Evolutionary conservation across 257 asterid genomes (phyloP).

Genomic region (Nicotiana tabacum): DNA sequence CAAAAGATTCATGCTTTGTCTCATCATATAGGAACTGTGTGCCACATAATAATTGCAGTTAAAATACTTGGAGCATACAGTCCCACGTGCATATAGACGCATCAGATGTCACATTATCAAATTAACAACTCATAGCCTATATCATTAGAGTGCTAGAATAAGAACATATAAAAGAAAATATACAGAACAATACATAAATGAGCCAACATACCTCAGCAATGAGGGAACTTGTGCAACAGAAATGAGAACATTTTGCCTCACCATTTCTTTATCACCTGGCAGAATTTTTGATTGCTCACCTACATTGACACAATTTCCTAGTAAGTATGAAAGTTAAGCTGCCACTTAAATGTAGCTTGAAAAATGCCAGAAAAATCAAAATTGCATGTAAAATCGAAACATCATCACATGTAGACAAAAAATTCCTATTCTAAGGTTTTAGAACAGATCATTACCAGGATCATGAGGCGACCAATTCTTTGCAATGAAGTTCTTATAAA

Average conservation of each 20-base stretch:
- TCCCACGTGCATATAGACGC: no score
- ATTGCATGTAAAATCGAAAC: not conserved
- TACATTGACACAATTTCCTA: constrained; percentile 21
- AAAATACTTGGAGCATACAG: no score
- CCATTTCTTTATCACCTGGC: constrained; percentile 82
- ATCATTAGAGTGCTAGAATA: no score
- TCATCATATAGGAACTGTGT: not conserved
- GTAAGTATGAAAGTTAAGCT: no score
- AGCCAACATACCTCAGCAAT: constrained; percentile 54
- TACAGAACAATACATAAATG: not conserved
- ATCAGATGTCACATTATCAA: no score
- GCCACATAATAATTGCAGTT: no score
- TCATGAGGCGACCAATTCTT: constrained; percentile 89
- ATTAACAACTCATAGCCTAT: no score
- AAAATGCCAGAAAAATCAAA: not conserved
- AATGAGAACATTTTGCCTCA: constrained; percentile 81
- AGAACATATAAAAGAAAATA: not conserved
- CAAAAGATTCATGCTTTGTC: constrained; percentile 5
- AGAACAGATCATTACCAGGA: constrained; percentile 34
- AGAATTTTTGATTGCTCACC: constrained; percentile 76
- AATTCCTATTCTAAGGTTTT: no score
- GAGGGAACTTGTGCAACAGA: constrained; percentile 77
- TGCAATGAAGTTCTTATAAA: constrained; percentile 80
- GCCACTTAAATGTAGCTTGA: no score
- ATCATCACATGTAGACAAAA: no score